A percentile compares a stretch with the other conserved stretches of the same genome.
These are phyloP conservation scores for Mycena crocata DNA, from an alignment of 768 basidiomycete species.

Conservation along the genomic window DNA sequence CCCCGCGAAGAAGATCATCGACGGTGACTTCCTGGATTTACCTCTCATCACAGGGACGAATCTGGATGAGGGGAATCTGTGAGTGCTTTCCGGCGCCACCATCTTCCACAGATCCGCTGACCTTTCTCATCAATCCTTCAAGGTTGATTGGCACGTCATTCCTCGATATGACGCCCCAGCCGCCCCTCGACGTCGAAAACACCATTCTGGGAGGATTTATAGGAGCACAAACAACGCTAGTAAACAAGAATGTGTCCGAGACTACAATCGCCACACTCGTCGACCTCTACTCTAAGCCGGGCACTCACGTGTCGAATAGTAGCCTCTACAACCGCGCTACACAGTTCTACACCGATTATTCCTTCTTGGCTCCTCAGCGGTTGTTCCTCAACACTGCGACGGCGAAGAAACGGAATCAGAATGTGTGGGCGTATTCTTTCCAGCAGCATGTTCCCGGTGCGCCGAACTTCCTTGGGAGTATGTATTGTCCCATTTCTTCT, in stretches of 20 bases:
- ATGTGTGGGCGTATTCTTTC: no score
- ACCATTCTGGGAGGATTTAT: constrained; percentile 5
- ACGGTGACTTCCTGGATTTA: constrained; percentile 12
- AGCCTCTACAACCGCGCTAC: constrained; percentile 14
- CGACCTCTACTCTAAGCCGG: constrained; percentile 16
- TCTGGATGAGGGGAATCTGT: constrained; percentile 9
- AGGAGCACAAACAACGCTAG: neutral
- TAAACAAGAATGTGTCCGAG: constrained; percentile 1
- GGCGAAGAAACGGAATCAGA: no score
- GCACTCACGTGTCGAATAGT: constrained; percentile 8
- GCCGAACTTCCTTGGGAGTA: constrained; percentile 10
- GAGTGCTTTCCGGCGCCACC: neutral
- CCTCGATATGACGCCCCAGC: constrained; percentile 14
- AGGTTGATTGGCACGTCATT: constrained; percentile 10
- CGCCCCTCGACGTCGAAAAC: neutral
- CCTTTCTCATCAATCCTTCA: neutral
- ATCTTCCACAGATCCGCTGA: neutral
- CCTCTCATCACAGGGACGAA: constrained; percentile 16
- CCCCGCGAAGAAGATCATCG: constrained; percentile 8
- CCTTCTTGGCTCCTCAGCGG: no score
- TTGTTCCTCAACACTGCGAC: no score
- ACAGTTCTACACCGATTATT: no score
- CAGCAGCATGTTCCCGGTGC: neutral
- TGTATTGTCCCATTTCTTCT: neutral
- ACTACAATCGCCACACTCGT: neutral